A percentile compares a stretch with the other conserved stretches of the same genome.
Evolutionary conservation across 176 grass and related monocot genomes (phyloP).

Genomic region (Puccinellia tenuiflora): DNA sequence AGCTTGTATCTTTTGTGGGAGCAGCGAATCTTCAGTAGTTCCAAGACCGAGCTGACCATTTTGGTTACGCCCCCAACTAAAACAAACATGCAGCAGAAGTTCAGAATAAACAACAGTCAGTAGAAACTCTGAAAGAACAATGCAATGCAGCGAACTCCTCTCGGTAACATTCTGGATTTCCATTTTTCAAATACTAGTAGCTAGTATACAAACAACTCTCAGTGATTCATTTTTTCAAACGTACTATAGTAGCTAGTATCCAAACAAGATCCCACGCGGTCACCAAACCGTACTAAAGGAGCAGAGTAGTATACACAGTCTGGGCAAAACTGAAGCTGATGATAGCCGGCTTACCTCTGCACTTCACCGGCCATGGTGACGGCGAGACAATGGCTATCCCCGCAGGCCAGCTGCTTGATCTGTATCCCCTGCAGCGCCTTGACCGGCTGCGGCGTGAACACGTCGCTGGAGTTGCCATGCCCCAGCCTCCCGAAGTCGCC

Average conservation of each 20-base stretch:
- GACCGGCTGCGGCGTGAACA: slow-evolving; percentile 90
- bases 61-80: slow-evolving; percentile 95
- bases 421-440: slow-evolving; percentile 80
- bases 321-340: neutral
- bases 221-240: no score
- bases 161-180: no score
- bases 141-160: neutral
- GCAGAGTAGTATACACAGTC: no score
- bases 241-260: no score
- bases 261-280: neutral
- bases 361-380: slow-evolving; percentile 81
- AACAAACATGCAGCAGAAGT: slow-evolving; percentile 9
- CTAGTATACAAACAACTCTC: no score
- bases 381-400: slow-evolving; percentile 91
- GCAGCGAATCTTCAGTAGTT: slow-evolving; percentile 83
- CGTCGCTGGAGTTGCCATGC: slow-evolving; percentile 89
- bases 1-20: slow-evolving; percentile 93
- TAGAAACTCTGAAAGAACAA: neutral
- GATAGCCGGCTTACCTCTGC: slow-evolving; percentile 49
- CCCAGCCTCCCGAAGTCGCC: slow-evolving; percentile 96
- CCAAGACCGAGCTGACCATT: slow-evolving; percentile 98
- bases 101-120: neutral
- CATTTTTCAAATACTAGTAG: no score
- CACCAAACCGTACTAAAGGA: neutral
- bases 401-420: slow-evolving; percentile 97